Percentiles rank a stretch among this genome's conserved stretches.
These are phyloP conservation scores for Tolypocladium ovalisporum DNA, from an alignment of 2,329 filamentous ascomycete genomes.

Conservation along the genomic window DNA sequence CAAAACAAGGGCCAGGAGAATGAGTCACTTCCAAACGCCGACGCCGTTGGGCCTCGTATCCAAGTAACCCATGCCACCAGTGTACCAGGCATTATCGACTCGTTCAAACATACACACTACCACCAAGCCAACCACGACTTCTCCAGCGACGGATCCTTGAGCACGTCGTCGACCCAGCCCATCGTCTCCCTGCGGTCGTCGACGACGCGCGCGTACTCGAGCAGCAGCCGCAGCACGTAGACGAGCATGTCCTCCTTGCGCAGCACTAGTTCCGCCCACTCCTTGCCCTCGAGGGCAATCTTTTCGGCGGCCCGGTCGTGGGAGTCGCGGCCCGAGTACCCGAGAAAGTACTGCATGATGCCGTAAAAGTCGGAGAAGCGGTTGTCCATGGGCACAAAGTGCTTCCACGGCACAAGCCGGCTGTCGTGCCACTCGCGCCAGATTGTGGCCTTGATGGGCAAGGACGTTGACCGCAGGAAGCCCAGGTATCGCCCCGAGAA, in stretches of 20 bases:
- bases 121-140: constrained; percentile 18
- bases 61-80: not conserved
- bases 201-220: constrained; percentile 50
- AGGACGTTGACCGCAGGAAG: constrained; percentile 56
- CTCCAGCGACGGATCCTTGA: constrained; percentile 20
- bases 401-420: constrained; percentile 63
- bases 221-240: constrained; percentile 53
- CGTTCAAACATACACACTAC: not conserved
- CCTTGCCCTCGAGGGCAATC: constrained; percentile 55
- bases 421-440: constrained; percentile 76
- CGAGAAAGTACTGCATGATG: constrained; percentile 65
- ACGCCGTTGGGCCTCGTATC: constrained; percentile 1
- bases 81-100: not conserved
- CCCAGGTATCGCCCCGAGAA: constrained; percentile 59
- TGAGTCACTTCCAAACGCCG: constrained; percentile 1
- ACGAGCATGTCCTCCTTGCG: constrained; percentile 64
- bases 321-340: constrained; percentile 33
- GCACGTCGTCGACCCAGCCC: constrained; percentile 44
- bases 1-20: not conserved
- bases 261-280: constrained; percentile 58
- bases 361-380: constrained; percentile 61
- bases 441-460: constrained; percentile 69
- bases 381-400: constrained; percentile 73
- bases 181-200: constrained; percentile 40
- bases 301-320: constrained; percentile 49